Conservation (phyloP, 495 filamentous ascomycete species). For the Penicillium goetzii region DNA sequence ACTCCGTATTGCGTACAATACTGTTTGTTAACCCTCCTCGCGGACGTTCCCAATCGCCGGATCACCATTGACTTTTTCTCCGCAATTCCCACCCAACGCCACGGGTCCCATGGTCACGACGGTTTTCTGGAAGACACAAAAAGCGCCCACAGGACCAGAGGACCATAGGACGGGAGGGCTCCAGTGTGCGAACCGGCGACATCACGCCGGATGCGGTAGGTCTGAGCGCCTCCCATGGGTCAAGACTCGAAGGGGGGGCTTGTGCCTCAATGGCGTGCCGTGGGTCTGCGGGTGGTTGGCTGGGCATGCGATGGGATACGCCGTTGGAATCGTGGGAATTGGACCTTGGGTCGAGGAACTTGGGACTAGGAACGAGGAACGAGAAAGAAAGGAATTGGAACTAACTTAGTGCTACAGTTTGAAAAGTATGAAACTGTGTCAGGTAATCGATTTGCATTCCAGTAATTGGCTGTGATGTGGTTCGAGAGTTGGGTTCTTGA, state of each 20-base stretch:
- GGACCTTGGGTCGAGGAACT: not conserved
- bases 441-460: not conserved
- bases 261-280: conserved; percentile 25
- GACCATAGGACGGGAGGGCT: conserved; percentile 4
- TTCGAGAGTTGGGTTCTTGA: not conserved
- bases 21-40: not conserved
- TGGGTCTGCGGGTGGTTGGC: conserved; percentile 22
- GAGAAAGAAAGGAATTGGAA: not conserved
- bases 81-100: conserved; percentile 25
- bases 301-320: conserved; percentile 3
- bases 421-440: not conserved
- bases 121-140: conserved; percentile 26
- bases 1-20: too few relatives aligned
- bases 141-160: not conserved
- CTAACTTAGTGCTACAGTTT: too few relatives aligned
- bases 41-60: not conserved
- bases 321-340: not conserved
- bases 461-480: not conserved
- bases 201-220: conserved; percentile 19
- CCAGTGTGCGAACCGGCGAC: conserved; percentile 5
- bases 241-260: not conserved
- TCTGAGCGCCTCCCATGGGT: conserved; percentile 23
- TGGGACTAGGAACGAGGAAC: not conserved
- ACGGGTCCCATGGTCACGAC: conserved; percentile 14
- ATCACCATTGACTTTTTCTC: conserved; percentile 23